phyloP scores from a whole-genome alignment of 2,329 filamentous ascomycete species.

The Penicillium sp. region DNA sequence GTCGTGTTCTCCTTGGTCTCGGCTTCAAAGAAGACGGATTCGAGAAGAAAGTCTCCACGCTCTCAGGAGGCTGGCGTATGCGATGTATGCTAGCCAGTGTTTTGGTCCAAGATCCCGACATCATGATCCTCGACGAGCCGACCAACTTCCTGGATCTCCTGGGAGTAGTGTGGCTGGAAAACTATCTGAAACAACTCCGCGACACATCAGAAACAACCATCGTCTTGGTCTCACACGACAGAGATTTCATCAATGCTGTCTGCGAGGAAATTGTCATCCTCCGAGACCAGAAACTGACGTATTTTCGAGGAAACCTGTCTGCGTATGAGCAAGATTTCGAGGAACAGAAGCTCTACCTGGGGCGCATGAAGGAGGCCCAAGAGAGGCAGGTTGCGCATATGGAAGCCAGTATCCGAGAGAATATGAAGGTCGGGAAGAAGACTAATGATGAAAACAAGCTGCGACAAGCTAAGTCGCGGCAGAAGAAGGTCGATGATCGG shows the following conservation, averaged over 20 bases:
- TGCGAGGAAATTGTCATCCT: conserved; percentile 74
- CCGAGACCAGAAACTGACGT: conserved; percentile 66
- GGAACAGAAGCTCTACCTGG: conserved; percentile 63
- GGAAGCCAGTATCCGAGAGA: conserved; percentile 71
- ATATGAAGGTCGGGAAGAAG: conserved; percentile 70
- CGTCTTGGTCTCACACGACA: conserved; percentile 78
- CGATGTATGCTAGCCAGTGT: conserved; percentile 62
- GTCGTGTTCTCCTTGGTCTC: conserved; percentile 64
- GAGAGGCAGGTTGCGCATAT: conserved; percentile 79
- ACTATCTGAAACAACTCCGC: conserved; percentile 60
- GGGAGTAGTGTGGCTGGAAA: conserved; percentile 81
- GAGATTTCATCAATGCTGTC: conserved; percentile 73
- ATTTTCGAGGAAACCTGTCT: conserved; percentile 72
- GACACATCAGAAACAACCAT: conserved; percentile 60
- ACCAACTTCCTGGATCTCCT: conserved; percentile 83
- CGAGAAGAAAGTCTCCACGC: conserved; percentile 57
- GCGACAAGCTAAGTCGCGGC: conserved; percentile 76
- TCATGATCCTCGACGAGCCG: conserved; percentile 80
- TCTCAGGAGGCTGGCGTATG: conserved; percentile 79
- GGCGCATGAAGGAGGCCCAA: conserved; percentile 75
- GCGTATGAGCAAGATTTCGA: conserved; percentile 67
- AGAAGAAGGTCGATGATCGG: conserved; percentile 79
- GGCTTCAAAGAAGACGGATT: conserved; percentile 67
- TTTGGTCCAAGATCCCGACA: conserved; percentile 69
- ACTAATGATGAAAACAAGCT: conserved; percentile 82